Evolutionary conservation across 176 grass and related monocot genomes (phyloP).

Genomic region (Phyllostachys edulis): DNA sequence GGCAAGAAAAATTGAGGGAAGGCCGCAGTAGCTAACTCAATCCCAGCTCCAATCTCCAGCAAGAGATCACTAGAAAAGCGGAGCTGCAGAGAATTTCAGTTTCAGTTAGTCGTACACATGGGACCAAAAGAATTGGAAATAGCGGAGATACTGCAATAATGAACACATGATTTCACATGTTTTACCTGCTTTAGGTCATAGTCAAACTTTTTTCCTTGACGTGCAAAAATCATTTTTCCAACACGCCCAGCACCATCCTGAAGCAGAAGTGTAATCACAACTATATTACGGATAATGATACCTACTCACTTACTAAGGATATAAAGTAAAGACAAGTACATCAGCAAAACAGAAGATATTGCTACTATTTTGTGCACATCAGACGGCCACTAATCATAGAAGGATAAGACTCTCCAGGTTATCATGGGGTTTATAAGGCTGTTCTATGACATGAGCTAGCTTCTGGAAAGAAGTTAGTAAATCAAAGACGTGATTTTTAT

Average conservation of each 20-base stretch:
- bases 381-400: background rate
- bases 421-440: background rate
- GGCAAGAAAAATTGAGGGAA: slow-evolving; percentile 97
- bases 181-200: slow-evolving; percentile 97
- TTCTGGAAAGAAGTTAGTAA: background rate
- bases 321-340: background rate
- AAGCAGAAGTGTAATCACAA: slow-evolving; percentile 22
- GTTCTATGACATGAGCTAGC: background rate
- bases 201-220: slow-evolving; percentile 99
- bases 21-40: slow-evolving; percentile 86
- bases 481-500: background rate
- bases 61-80: slow-evolving; percentile 91
- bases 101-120: slow-evolving; percentile 14
- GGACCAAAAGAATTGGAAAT: slow-evolving; percentile 4
- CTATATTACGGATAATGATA: slow-evolving; percentile 2
- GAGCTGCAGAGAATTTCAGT: slow-evolving; percentile 51
- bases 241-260: slow-evolving; percentile 97
- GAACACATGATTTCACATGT: background rate
- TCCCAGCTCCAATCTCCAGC: slow-evolving; percentile 94
- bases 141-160: background rate
- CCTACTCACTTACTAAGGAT: background rate
- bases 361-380: slow-evolving; percentile 4
- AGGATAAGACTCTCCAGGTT: background rate
- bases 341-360: slow-evolving; percentile 12
- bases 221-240: slow-evolving; percentile 98